Evolutionary conservation across 108 stramenopile genomes (phyloP).

Genomic region (Poteriospumella lacustris): DNA sequence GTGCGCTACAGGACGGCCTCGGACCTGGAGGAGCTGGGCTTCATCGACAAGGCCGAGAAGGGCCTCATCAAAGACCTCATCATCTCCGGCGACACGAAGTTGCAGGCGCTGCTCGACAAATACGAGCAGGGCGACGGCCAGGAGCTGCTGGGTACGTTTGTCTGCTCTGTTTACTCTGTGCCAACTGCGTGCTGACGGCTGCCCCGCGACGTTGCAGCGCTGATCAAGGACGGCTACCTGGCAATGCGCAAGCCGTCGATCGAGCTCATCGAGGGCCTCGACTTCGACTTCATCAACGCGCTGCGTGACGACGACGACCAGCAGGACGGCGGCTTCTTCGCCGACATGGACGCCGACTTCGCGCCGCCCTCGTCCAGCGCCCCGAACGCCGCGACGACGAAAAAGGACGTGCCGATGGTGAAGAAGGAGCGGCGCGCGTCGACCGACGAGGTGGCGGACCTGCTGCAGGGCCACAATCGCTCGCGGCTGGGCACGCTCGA

Average conservation of each 20-base stretch:
- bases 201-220: neutral
- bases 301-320: neutral
- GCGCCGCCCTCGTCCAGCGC: too few species aligned
- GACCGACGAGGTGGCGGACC: too few species aligned
- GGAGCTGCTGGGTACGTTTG: conserved; percentile 36
- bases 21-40: conserved; percentile 52
- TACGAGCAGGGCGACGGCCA: conserved; percentile 49
- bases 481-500: too few species aligned
- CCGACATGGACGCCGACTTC: too few species aligned
- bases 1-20: conserved; percentile 33
- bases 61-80: conserved; percentile 55
- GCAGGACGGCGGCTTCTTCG: neutral
- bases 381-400: too few species aligned
- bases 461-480: too few species aligned
- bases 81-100: conserved; percentile 48
- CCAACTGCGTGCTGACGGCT: neutral
- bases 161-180: neutral
- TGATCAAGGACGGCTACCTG: conserved; percentile 4
- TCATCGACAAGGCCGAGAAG: conserved; percentile 55
- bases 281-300: conserved; percentile 15
- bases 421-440: too few species aligned
- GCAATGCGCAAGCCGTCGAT: neutral
- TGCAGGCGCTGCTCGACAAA: conserved; percentile 45
- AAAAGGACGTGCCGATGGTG: too few species aligned
- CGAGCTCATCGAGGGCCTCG: conserved; percentile 17